Conservation (phyloP, 257 asterid genomes). For the Salvia splendens region DNA sequence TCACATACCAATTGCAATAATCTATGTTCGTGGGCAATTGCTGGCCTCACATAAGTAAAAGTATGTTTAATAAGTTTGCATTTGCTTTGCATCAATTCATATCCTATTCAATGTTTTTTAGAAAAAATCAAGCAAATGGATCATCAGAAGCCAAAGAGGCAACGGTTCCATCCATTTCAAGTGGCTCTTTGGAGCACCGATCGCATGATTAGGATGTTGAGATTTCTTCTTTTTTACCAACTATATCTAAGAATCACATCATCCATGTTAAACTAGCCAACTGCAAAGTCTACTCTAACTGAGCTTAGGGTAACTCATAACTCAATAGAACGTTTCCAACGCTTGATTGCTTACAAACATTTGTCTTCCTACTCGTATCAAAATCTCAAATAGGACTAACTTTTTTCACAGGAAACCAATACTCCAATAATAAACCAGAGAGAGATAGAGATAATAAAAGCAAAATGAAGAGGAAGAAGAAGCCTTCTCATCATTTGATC, state of each 20-base stretch:
- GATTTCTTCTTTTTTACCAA: background rate
- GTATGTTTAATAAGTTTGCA: background rate
- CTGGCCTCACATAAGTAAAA: slow-evolving; percentile 11
- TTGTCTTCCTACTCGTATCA: no score
- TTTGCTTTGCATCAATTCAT: no score
- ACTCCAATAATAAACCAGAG: no score
- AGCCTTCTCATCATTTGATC: background rate
- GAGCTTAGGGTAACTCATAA: background rate
- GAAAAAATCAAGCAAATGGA: slow-evolving; percentile 5
- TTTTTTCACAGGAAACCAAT: no score
- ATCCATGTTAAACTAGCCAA: slow-evolving; percentile 13
- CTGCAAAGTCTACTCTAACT: slow-evolving; percentile 10
- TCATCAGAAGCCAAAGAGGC: background rate
- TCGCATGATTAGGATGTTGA: background rate
- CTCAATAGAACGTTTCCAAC: no score
- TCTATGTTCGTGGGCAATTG: slow-evolving; percentile 13
- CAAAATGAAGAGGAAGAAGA: no score
- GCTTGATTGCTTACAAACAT: no score
- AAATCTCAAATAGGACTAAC: no score
- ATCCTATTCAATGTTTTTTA: background rate
- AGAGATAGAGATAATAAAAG: no score
- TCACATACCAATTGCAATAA: slow-evolving; percentile 22
- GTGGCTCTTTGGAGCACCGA: background rate
- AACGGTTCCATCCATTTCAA: background rate
- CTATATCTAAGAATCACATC: background rate